Evolutionary conservation across 2,329 filamentous ascomycete species (phyloP), one percentile per base, ranked within the genome.

Genomic region (Ustilaginoidea virens): DNA sequence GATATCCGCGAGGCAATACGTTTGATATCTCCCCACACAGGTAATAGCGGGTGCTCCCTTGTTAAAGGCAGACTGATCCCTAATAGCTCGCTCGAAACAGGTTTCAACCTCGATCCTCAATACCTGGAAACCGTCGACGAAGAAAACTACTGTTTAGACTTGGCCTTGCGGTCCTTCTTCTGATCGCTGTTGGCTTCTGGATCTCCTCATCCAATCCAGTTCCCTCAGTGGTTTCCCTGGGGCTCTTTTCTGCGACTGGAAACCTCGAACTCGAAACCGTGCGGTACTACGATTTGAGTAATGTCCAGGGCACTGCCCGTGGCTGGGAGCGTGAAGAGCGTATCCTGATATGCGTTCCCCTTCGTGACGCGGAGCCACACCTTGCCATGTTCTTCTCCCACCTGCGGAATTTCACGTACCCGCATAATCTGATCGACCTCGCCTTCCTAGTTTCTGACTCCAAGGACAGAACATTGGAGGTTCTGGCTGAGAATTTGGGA

Each of bases 351-450:
- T 96, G 90, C 53, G 90, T 92, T 11, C 90, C 90, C 25, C 69
- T 98, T 31, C 74, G 90, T 53, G 92, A 98, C 53, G 90, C 90
- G 25, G 76, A 92, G 46, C 68, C 81, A 16, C 90, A 98, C 63
- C 59, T 98, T 27, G 72, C 78, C 36, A 96, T 98, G 87, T 96
- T 98, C 68, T 98, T 98, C 58, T 79, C 80, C n/a, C 92, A 98
- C 50, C 66, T 98, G 33, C 76, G 75, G 41, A 98, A 98, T 56
- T 78, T 98, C 40, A 98, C 90, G 12, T 98, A 98, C 48, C 90
- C 90, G 1, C 90, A 98, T 52, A 80, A 92, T 49, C 67, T 98
- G 28, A 92, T 98, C 48, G 90, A 98, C 51, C 67, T 98, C 26
- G 90, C 90, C 5, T 98, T 98, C 48, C 64, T 98, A 18, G 90